Base-by-base conservation (phyloP, 441 rosid species). In the Populus hybrid region DNA sequence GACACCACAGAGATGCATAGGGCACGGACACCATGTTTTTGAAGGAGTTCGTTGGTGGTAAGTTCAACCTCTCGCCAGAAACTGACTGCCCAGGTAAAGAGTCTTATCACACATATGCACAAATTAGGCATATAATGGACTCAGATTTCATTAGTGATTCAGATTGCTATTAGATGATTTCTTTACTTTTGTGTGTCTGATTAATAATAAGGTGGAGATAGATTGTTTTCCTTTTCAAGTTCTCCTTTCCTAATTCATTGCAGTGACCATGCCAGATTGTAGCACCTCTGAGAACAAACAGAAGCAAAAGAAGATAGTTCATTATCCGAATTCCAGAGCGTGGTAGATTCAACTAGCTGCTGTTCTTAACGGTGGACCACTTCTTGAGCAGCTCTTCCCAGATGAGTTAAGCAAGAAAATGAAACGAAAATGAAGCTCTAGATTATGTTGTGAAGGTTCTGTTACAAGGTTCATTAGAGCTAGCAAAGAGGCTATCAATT, bases 331-430 rank as follows among this genome's bases (percentile, higher is more conserved):
- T 95, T 95, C 79, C 99, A 95, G 76, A 61, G 90, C 9, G 98
- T 93, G 86, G 82, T 95, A 2, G 98, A n/a, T 95, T 82, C 99
- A 95, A 76, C 84, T 95, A 67, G 98, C 94, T 6, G 97, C 97
- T 3, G 97, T 93, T 79, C 97, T 95, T 11, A 93, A 89, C 1
- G 98, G 98, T 0, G 99, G n/a, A 95, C 74, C 97, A 92, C 71
- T 90, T 85, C 84, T 81, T 91, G 69, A 92, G 92, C 87, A 94
- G 97, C 80, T 94, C n/a, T n/a, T 86, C 83, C 98, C 90, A 0
- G 85, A 91, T 46, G 88, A 87, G 83, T 85, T 89, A 89, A 80
- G 91, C 76, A 89, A 88, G 89, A 91, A 90, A 80, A 90, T 94
- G 97, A 88, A 80, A 0, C 95, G 91, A 32, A 89, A 86, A 84